A percentile compares a stretch with the other conserved stretches of the same genome.
phyloP scores from a whole-genome alignment of 257 asterid species.

The Petunia axillaris region DNA sequence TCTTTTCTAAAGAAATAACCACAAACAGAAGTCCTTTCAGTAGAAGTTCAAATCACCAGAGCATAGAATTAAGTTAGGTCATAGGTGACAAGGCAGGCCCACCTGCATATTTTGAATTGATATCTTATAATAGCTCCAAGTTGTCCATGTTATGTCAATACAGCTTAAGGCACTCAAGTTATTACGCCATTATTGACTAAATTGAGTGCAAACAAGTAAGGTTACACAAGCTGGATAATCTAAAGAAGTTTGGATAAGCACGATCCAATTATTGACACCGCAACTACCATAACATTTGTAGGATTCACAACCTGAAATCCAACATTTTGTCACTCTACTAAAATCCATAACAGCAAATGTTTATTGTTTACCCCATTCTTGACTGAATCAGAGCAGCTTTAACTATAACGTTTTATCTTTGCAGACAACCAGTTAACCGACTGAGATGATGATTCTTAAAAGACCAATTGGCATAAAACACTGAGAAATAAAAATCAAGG shows the following conservation, averaged over 20 bases:
- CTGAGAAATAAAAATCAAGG: constrained; percentile 21
- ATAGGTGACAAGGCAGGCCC: constrained; percentile 46
- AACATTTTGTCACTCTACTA: neutral
- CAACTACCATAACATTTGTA: constrained; percentile 38
- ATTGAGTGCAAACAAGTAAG: constrained; percentile 34
- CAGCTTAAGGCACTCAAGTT: constrained; percentile 43
- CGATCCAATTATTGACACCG: constrained; percentile 35
- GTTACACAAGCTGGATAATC: constrained; percentile 33
- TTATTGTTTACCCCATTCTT: constrained; percentile 34
- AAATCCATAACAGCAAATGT: constrained; percentile 26
- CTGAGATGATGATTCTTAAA: neutral
- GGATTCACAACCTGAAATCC: constrained; percentile 19
- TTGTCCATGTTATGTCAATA: constrained; percentile 39
- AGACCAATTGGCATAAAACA: neutral
- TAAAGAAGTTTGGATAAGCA: constrained; percentile 37
- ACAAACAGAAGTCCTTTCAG: neutral
- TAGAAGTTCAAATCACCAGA: constrained; percentile 17
- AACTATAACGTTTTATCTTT: neutral
- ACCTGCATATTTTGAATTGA: constrained; percentile 47
- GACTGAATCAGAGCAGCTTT: constrained; percentile 11
- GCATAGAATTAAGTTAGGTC: constrained; percentile 39
- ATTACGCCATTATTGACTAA: constrained; percentile 29
- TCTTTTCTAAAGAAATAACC: neutral
- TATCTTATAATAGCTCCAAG: constrained; percentile 45
- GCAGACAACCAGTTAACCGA: neutral